Evolutionary conservation across 139 green algal genomes (phyloP).

Genomic region (Limnomonas spitsbergensis): DNA sequence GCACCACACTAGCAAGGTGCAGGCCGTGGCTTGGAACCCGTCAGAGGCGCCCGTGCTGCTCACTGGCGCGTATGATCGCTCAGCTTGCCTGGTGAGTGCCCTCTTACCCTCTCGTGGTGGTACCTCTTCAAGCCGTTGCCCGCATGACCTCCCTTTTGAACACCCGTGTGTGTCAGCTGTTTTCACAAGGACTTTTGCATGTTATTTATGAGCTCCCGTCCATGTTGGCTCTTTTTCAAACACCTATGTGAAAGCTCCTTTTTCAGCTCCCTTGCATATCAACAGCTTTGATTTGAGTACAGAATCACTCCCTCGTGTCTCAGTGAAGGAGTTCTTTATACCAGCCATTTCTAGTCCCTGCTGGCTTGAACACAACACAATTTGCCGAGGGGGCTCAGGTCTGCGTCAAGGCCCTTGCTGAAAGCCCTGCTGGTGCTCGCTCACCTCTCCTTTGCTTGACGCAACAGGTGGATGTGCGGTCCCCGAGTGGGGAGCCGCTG

Average conservation of each 20-base stretch:
- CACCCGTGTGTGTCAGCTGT: background rate
- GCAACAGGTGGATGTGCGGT: slow-evolving; percentile 66
- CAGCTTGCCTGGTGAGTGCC: slow-evolving; percentile 70
- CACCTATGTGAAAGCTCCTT: no score
- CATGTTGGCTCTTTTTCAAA: background rate
- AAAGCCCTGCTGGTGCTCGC: no score
- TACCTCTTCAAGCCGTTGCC: background rate
- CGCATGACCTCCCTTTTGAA: background rate
- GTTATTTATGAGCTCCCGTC: background rate
- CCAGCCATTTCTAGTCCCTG: no score
- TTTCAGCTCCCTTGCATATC: no score
- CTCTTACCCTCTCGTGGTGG: background rate
- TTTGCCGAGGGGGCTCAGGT: no score
- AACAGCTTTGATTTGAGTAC: no score
- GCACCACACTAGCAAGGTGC: slow-evolving; percentile 91
- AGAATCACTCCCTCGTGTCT: no score
- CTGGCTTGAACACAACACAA: no score
- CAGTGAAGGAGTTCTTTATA: no score
- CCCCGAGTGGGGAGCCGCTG: slow-evolving; percentile 29
- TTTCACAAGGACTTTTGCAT: background rate
- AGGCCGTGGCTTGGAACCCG: slow-evolving; percentile 93
- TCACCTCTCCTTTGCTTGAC: no score
- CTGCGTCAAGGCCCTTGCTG: no score
- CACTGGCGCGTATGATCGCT: slow-evolving; percentile 82
- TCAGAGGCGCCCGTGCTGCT: slow-evolving; percentile 81